These are phyloP conservation scores for Chenopodium quinoa DNA, from an alignment of 148 eudicot genomes.

Conservation along the genomic window DNA sequence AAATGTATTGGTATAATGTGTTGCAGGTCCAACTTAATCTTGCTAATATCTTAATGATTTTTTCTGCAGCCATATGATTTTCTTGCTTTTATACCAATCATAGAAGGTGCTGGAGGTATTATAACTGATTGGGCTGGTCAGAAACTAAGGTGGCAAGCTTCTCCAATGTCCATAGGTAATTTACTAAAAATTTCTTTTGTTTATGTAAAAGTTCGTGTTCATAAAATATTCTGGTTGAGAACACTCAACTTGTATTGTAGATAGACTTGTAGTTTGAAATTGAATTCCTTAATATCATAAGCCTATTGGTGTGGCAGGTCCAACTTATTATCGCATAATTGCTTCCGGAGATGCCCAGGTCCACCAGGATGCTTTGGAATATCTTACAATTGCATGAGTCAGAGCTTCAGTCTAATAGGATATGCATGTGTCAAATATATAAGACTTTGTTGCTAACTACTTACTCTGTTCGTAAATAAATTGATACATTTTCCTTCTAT, in stretches of 20 bases:
- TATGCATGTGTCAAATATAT: no score
- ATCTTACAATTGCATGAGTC: neutral
- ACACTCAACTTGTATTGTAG: no score
- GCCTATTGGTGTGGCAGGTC: neutral
- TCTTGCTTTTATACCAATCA: slow-evolving; percentile 26
- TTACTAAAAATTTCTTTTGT: no score
- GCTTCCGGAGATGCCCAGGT: slow-evolving; percentile 17
- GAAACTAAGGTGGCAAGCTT: slow-evolving; percentile 20
- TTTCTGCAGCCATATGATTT: slow-evolving; percentile 24
- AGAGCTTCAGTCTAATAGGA: neutral
- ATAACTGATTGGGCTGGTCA: slow-evolving; percentile 27
- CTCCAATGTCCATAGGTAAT: slow-evolving; percentile 15
- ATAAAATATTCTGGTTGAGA: no score
- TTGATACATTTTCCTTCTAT: no score
- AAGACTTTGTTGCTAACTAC: no score
- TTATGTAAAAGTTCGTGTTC: no score
- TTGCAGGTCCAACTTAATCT: no score
- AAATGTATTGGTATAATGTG: no score
- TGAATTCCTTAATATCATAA: neutral
- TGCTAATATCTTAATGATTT: neutral
- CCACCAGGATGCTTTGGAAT: slow-evolving; percentile 4
- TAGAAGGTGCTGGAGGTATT: slow-evolving; percentile 30
- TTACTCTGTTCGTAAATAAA: no score
- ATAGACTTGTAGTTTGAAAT: no score
- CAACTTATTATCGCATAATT: slow-evolving; percentile 15